These are phyloP conservation scores for Aspergillus aculeatus DNA, from an alignment of 2,329 filamentous ascomycete genomes.

Conservation along the genomic window DNA sequence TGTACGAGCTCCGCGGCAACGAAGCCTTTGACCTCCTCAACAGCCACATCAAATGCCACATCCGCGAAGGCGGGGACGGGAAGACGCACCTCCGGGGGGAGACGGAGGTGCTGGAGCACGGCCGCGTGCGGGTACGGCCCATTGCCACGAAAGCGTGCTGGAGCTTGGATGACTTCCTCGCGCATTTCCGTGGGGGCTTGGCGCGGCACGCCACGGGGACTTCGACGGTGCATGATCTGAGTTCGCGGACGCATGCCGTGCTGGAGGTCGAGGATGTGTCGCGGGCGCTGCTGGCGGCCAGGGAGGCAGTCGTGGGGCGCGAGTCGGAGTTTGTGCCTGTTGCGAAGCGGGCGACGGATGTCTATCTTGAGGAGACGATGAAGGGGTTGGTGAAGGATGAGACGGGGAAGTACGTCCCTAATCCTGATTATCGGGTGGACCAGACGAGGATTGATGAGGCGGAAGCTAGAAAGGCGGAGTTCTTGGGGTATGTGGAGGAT, in stretches of 20 bases:
- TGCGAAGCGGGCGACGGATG: slow-evolving; percentile 43
- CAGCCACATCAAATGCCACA: slow-evolving; percentile 36
- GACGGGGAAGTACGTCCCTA: slow-evolving; percentile 35
- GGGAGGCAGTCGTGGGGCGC: slow-evolving; percentile 41
- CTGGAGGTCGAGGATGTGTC: slow-evolving; percentile 46
- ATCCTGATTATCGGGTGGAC: slow-evolving; percentile 37
- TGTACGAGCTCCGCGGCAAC: slow-evolving; percentile 47
- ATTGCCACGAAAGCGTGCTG: slow-evolving; percentile 33
- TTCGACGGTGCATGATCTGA: slow-evolving; percentile 46
- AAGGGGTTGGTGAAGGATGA: slow-evolving; percentile 28
- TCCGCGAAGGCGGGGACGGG: slow-evolving; percentile 45
- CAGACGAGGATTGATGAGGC: slow-evolving; percentile 42
- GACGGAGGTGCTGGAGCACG: slow-evolving; percentile 42
- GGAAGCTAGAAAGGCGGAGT: slow-evolving; percentile 40
- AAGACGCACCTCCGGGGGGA: slow-evolving; percentile 43
- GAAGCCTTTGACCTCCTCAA: slow-evolving; percentile 46
- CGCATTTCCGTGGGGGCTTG: slow-evolving; percentile 31
- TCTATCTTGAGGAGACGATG: slow-evolving; percentile 41
- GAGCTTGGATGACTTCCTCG: slow-evolving; percentile 34
- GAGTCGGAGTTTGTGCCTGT: slow-evolving; percentile 48
- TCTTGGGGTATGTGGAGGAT: slow-evolving; percentile 32
- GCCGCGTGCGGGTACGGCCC: slow-evolving; percentile 44
- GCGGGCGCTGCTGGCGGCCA: slow-evolving; percentile 34
- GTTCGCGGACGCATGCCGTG: slow-evolving; percentile 47
- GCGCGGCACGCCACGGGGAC: slow-evolving; percentile 34